Evolutionary conservation across 2,329 filamentous ascomycete genomes (phyloP).

Genomic region (Cadophora gregata): DNA sequence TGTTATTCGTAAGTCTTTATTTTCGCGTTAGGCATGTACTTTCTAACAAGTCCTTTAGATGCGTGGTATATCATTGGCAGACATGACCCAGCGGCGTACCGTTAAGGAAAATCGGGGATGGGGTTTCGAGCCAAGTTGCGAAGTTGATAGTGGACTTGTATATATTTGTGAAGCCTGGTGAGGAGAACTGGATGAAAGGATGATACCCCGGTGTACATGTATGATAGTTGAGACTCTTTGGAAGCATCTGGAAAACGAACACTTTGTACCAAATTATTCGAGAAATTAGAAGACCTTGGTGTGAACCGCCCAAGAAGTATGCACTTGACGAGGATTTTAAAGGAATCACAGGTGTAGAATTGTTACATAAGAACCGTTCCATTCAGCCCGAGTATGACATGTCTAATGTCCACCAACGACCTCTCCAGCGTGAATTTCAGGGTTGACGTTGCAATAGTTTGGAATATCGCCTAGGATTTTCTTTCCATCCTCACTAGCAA

Average conservation of each 20-base stretch:
- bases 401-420: constrained; percentile 17
- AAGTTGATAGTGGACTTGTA: not conserved
- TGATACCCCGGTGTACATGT: constrained; percentile 8
- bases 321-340: no score
- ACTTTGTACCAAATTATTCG: not conserved
- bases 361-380: not conserved
- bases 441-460: constrained; percentile 21
- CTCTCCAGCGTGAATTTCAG: constrained; percentile 2
- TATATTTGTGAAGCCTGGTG: not conserved
- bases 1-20: constrained; percentile 38
- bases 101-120: not conserved
- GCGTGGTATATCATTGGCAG: constrained; percentile 42
- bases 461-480: constrained; percentile 22
- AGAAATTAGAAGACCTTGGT: not conserved
- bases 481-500: constrained; percentile 10
- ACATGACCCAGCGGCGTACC: constrained; percentile 36
- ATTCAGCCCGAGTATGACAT: not conserved
- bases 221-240: not conserved
- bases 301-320: no score
- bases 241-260: no score
- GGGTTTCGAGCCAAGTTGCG: not conserved
- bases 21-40: no score
- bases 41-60: constrained; percentile 27
- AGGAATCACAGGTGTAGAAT: no score
- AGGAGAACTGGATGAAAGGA: not conserved